Conservation (phyloP, 805 yeast species). For the Saccharomycopsis microspora region DNA sequence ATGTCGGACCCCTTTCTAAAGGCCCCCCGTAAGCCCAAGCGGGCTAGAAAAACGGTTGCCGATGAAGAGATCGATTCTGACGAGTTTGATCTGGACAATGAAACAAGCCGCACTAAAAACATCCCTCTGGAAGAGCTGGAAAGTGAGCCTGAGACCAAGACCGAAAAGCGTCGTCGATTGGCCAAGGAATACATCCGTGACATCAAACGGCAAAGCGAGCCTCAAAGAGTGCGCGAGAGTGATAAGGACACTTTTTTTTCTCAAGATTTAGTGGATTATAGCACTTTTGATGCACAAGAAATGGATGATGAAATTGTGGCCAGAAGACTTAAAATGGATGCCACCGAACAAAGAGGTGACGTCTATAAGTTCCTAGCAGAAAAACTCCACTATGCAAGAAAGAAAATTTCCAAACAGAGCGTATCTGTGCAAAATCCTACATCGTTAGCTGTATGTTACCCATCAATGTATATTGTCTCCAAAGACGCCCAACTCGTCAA, state of each 20-base stretch:
- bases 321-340: conserved; percentile 73
- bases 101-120: conserved; percentile 24
- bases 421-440: conserved; percentile 31
- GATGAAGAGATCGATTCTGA: conserved; percentile 51
- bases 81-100: conserved; percentile 19
- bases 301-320: conserved; percentile 79
- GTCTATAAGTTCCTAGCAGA: conserved; percentile 60
- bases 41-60: conserved; percentile 17
- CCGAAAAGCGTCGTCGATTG: conserved; percentile 86
- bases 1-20: conserved; percentile 43
- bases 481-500: conserved; percentile 74
- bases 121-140: conserved; percentile 42
- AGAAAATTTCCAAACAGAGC: conserved; percentile 16
- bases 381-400: conserved; percentile 27
- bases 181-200: conserved; percentile 88
- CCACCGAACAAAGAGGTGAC: conserved; percentile 80
- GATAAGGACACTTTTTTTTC: background rate
- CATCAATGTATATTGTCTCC: conserved; percentile 62
- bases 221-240: too few relatives aligned
- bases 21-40: conserved; percentile 40
- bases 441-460: conserved; percentile 26
- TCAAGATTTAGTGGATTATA: conserved; percentile 27
- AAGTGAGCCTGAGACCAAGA: conserved; percentile 72
- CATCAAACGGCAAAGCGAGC: conserved; percentile 24
- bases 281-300: conserved; percentile 78